Percentiles rank a stretch among this genome's conserved stretches.
Evolutionary conservation across 306 rosid species (phyloP).

Genomic region (Begonia masoniana): DNA sequence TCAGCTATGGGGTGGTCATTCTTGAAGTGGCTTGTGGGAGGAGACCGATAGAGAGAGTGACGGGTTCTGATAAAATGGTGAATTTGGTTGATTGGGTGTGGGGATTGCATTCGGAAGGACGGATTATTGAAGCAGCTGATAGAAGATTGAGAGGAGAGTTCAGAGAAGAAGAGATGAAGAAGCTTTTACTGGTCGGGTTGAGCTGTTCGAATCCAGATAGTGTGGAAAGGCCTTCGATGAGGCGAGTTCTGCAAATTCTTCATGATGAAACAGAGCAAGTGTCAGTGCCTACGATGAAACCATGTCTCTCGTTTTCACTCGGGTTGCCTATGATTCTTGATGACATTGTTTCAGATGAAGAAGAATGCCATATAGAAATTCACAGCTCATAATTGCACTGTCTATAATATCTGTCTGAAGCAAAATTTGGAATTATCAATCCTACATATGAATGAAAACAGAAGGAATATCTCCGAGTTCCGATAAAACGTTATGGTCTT

Average conservation of each 20-base stretch:
- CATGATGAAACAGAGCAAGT: constrained; percentile 23
- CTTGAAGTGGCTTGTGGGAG: constrained; percentile 53
- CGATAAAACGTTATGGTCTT: no score
- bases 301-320: constrained; percentile 34
- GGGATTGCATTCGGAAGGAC: constrained; percentile 34
- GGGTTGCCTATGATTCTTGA: constrained; percentile 30
- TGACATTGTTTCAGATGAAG: constrained; percentile 53
- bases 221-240: constrained; percentile 35
- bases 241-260: constrained; percentile 36
- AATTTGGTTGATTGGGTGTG: constrained; percentile 56
- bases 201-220: constrained; percentile 44
- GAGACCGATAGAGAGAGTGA: constrained; percentile 37
- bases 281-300: constrained; percentile 27
- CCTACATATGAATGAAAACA: no score
- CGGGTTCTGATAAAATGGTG: constrained; percentile 22
- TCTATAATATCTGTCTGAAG: no score
- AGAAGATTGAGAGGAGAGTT: constrained; percentile 32
- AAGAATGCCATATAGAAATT: constrained; percentile 3
- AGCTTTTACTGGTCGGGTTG: constrained; percentile 34
- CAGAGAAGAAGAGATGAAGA: constrained; percentile 32
- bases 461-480: no score
- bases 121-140: constrained; percentile 39
- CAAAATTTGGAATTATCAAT: no score
- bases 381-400: no score
- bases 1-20: constrained; percentile 63